These are phyloP conservation scores for Ustilago nuda DNA, from an alignment of 1,284 basidiomycete species.

Conservation along the genomic window DNA sequence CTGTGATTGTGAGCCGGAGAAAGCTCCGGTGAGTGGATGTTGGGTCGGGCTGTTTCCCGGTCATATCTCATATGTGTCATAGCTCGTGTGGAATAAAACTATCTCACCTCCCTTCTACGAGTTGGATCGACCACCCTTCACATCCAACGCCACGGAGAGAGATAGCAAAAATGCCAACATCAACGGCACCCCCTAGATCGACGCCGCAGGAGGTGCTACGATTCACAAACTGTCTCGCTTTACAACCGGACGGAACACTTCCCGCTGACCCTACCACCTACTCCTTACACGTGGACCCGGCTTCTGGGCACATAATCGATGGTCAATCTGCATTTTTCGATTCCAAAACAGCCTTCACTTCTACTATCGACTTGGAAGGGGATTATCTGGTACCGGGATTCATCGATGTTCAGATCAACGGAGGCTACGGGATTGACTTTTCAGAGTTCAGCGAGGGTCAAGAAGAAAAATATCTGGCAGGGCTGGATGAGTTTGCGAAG, in stretches of 20 bases:
- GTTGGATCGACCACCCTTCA: constrained; percentile 2
- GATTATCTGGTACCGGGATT: constrained; percentile 76
- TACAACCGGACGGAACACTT: constrained; percentile 30
- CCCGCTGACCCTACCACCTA: constrained; percentile 23
- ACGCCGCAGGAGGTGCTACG: constrained; percentile 13
- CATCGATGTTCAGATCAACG: constrained; percentile 85
- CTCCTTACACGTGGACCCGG: constrained; percentile 36
- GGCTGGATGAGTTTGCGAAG: constrained; percentile 78
- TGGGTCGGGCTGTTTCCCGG: not conserved
- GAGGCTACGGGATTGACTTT: constrained; percentile 89
- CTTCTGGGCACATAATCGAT: constrained; percentile 29
- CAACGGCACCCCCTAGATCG: constrained; percentile 1
- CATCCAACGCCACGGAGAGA: not conserved
- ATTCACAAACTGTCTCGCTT: constrained; percentile 45
- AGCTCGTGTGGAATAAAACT: constrained; percentile 10
- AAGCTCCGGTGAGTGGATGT: not conserved
- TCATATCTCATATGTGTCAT: not conserved
- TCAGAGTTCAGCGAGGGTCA: constrained; percentile 74
- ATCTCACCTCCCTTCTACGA: not conserved
- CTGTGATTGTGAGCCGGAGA: not conserved
- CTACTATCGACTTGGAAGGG: constrained; percentile 36
- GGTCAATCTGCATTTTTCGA: constrained; percentile 44
- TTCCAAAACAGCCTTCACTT: constrained; percentile 7
- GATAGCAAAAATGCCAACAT: constrained; percentile 4
- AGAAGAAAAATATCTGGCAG: constrained; percentile 68